phyloP scores from a whole-genome alignment of 805 yeast species.

The Hanseniaspora singularis region DNA sequence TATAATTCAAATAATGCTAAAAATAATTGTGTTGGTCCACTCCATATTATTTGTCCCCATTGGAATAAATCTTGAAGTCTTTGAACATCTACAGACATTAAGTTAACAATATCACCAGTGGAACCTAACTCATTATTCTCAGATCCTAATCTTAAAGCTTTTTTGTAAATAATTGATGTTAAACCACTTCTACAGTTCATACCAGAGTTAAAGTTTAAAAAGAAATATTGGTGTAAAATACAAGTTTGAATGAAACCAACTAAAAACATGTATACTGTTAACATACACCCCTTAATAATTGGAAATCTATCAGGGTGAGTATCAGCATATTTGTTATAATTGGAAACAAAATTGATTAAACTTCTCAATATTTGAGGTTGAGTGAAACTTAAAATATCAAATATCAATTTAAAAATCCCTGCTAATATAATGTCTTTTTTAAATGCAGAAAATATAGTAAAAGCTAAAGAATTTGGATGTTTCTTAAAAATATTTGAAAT shows the following conservation, averaged over 20 bases:
- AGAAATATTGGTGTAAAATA: conserved; percentile 65
- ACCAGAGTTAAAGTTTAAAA: conserved; percentile 61
- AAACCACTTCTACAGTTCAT: conserved; percentile 63
- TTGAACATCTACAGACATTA: conserved; percentile 90
- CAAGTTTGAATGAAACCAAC: conserved; percentile 70
- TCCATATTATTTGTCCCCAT: conserved; percentile 71
- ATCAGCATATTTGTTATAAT: conserved; percentile 29
- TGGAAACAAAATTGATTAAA: conserved; percentile 49
- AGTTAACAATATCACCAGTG: conserved; percentile 86
- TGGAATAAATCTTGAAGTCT: conserved; percentile 74
- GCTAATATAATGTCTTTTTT: conserved; percentile 62
- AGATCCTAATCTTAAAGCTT: conserved; percentile 54
- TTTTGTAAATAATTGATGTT: conserved; percentile 55
- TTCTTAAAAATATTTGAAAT: conserved; percentile 51
- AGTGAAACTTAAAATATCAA: conserved; percentile 70
- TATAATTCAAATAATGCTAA: conserved; percentile 66
- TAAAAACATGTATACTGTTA: conserved; percentile 62
- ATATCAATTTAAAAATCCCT: conserved; percentile 56
- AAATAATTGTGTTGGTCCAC: conserved; percentile 80
- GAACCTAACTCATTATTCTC: conserved; percentile 60
- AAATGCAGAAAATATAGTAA: conserved; percentile 58
- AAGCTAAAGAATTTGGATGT: conserved; percentile 38
- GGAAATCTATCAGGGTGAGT: conserved; percentile 32
- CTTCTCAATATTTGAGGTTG: conserved; percentile 73
- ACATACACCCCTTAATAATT: conserved; percentile 60